A percentile compares a stretch with the other conserved stretches of the same genome.
phyloP scores from a whole-genome alignment of 2,329 filamentous ascomycete genomes.

The Aspergillus eucalypticola region DNA sequence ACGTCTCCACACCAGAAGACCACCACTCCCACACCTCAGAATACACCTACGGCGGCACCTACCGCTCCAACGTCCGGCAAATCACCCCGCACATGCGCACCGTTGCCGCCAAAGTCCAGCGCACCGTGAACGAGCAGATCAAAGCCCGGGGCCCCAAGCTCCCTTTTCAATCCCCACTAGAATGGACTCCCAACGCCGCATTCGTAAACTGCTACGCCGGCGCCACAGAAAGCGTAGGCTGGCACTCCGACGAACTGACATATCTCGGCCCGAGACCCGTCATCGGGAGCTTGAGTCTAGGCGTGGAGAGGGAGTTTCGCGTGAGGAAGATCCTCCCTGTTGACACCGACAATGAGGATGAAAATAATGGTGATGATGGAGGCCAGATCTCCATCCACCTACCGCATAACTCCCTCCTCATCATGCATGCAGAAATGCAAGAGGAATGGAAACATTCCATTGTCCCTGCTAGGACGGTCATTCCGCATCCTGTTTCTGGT shows the following conservation, averaged over 20 bases:
- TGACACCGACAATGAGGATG: constrained; percentile 28
- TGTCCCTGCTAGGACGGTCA: constrained; percentile 70
- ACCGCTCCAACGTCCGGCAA: constrained; percentile 72
- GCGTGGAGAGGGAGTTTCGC: constrained; percentile 90
- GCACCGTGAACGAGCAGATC: constrained; percentile 77
- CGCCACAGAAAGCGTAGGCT: constrained; percentile 79
- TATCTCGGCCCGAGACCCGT: constrained; percentile 86
- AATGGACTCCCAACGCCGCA: constrained; percentile 84
- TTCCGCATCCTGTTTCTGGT: constrained; percentile 79
- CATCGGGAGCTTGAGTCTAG: constrained; percentile 86
- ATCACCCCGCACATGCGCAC: constrained; percentile 72
- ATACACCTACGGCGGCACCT: constrained; percentile 82
- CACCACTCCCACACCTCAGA: constrained; percentile 69
- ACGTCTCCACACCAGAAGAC: constrained; percentile 73
- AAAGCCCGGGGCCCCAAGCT: constrained; percentile 70
- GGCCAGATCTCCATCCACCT: constrained; percentile 92
- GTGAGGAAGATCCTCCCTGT: constrained; percentile 72
- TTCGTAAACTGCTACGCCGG: constrained; percentile 95
- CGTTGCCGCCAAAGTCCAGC: constrained; percentile 69
- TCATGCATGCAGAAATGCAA: constrained; percentile 99
- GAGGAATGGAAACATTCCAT: constrained; percentile 95
- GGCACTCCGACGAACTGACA: constrained; percentile 88
- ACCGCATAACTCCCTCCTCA: constrained; percentile 86
- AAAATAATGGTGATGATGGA: constrained; percentile 47
- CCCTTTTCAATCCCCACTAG: constrained; percentile 69